phyloP scores from a whole-genome alignment of 495 filamentous ascomycete species.

The Podospora anserina region DNA sequence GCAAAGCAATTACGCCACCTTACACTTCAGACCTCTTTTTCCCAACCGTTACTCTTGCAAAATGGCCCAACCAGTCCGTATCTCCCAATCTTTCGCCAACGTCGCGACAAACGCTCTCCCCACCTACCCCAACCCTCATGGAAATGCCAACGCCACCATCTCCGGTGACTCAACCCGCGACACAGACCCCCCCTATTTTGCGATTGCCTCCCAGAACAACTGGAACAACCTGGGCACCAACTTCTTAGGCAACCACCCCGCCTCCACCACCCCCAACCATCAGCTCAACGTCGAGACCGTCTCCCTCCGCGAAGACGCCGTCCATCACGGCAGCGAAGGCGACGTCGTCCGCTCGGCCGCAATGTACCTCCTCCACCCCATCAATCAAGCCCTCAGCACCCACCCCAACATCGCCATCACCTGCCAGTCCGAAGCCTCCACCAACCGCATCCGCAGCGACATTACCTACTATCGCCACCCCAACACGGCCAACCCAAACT shows the following conservation, averaged over 20 bases:
- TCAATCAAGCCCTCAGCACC: not conserved
- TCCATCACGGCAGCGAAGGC: constrained; percentile 1
- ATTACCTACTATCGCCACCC: not conserved
- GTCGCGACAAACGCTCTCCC: not conserved
- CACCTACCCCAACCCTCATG: not conserved
- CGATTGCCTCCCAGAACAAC: not conserved
- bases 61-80: no score
- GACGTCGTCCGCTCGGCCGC: not conserved
- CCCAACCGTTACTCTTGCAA: no score
- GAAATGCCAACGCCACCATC: not conserved
- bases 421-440: not conserved
- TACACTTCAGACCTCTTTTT: no score
- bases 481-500: no score
- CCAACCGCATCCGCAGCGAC: not conserved
- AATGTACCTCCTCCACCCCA: not conserved
- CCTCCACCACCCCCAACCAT: not conserved
- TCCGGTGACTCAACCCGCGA: not conserved
- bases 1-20: no score
- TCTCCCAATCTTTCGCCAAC: no score
- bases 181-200: not conserved
- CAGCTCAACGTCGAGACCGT: not conserved
- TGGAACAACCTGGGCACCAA: not conserved
- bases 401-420: not conserved
- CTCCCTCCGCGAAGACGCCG: not conserved
- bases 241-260: not conserved